Evolutionary conservation across 768 basidiomycete species (phyloP), one percentile per base, ranked within the genome.

Genomic region (Dictyophora rubrovolvata): DNA sequence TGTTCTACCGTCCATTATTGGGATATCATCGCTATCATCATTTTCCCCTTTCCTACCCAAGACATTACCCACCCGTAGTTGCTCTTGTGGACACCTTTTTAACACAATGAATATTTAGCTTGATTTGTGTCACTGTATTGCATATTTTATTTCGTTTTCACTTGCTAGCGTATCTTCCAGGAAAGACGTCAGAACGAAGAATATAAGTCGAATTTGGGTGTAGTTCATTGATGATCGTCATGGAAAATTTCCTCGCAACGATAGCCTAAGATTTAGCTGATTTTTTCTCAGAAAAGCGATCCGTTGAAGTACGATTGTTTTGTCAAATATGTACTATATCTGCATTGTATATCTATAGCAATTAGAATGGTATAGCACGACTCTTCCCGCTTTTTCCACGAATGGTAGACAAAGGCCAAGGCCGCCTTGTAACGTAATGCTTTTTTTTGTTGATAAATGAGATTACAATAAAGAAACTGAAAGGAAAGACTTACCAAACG

Each of bases 401-500:
- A 51, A 51, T 51, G 18, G 50, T 34, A 16, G 37, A 48, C 28
- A 56, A 35, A 9, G 55, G 55, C 55, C 55, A 56, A 4, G 55
- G 55, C 28, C 20, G 47, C 18, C 55, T 21, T 14, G 22, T 18
- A 47, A 56, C 46, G 23, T 48, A 48, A 49, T 56, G 22, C 55
- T 56, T 21, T 48, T n/a, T n/a, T n/a, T n/a, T n/a, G n/a, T n/a
- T 18, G 16, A 16, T 2, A 17, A n/a, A 21, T 42, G 42, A 42
- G 42, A 48, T 11, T 28, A 48, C 18, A 48, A 22, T 22, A 56
- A 20, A 56, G 17, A 17, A 56, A 58, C 21, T 51, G 22, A 18
- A 58, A 35, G 14, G 9, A 22, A 37, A 37, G 2, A 76, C 82
- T 60, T 65, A 82, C 88, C 69, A 72, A 72, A 69, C 85, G 87